phyloP scores from a whole-genome alignment of 495 filamentous ascomycete genomes.

The Podospora fimiseda region DNA sequence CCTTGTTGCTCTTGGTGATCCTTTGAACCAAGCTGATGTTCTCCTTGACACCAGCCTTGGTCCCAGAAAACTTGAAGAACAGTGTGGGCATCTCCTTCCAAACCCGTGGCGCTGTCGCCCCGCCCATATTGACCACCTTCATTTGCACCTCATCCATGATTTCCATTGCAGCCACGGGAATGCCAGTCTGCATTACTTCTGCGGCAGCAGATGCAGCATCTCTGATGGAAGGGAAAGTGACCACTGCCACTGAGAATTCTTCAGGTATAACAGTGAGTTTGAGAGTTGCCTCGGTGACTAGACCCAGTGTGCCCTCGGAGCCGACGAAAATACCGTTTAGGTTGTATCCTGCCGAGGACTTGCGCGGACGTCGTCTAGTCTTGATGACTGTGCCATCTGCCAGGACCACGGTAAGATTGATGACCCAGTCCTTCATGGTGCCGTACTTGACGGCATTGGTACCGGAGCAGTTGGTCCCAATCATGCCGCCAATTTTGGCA shows the following conservation, averaged over 20 bases:
- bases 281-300: conserved; percentile 70
- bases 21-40: conserved; percentile 58
- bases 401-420: conserved; percentile 72
- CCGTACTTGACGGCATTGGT: conserved; percentile 79
- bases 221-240: conserved; percentile 65
- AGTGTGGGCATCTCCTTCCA: conserved; percentile 75
- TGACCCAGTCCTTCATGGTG: conserved; percentile 84
- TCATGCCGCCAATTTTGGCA: conserved; percentile 66
- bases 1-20: conserved; percentile 56
- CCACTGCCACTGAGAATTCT: conserved; percentile 67
- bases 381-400: conserved; percentile 76
- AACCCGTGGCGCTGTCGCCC: conserved; percentile 55
- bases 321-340: conserved; percentile 71
- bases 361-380: conserved; percentile 65
- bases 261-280: conserved; percentile 70
- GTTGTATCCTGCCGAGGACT: conserved; percentile 77
- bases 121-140: conserved; percentile 66
- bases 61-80: conserved; percentile 81
- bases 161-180: conserved; percentile 74
- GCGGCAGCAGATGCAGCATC: conserved; percentile 66
- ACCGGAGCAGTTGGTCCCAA: conserved; percentile 73
- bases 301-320: conserved; percentile 69
- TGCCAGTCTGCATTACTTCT: conserved; percentile 61
- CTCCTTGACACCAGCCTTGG: conserved; percentile 60
- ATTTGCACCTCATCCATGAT: conserved; percentile 82